Evolutionary conservation across 257 asterid species (phyloP).

Genomic region (Capsicum chinense): DNA sequence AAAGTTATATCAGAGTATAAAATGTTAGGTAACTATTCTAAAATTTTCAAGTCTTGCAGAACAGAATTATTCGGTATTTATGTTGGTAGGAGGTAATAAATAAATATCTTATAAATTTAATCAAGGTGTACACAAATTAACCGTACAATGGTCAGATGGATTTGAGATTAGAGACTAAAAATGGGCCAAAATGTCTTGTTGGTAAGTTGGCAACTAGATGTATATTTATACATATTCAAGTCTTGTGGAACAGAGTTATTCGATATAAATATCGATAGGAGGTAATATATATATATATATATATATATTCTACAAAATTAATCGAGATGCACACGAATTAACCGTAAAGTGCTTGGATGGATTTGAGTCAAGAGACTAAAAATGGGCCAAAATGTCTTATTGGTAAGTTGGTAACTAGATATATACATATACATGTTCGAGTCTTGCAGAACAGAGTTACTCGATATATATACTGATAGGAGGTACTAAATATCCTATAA

Average conservation of each 20-base stretch:
- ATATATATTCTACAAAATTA: background rate
- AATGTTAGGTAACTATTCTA: background rate
- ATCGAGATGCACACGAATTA: background rate
- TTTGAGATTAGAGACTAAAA: slow-evolving; percentile 6
- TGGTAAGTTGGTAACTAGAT: background rate
- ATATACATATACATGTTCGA: too few relatives aligned
- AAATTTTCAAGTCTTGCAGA: background rate
- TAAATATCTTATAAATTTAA: too few relatives aligned
- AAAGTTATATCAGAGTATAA: background rate
- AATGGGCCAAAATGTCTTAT: background rate
- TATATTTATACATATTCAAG: too few relatives aligned
- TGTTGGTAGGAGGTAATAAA: too few relatives aligned
- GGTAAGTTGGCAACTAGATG: background rate
- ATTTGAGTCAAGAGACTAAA: slow-evolving; percentile 1
- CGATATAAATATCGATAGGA: background rate
- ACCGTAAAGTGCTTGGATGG: background rate
- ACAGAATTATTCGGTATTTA: background rate
- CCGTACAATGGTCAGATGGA: background rate
- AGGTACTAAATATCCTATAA: background rate
- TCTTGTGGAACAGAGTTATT: background rate
- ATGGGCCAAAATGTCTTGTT: background rate
- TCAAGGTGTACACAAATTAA: too few relatives aligned
- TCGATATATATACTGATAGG: background rate
- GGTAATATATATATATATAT: background rate
- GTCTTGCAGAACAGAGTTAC: background rate